Conservation (phyloP, 2,329 filamentous ascomycete species). For the Epichloe elymi region DNA sequence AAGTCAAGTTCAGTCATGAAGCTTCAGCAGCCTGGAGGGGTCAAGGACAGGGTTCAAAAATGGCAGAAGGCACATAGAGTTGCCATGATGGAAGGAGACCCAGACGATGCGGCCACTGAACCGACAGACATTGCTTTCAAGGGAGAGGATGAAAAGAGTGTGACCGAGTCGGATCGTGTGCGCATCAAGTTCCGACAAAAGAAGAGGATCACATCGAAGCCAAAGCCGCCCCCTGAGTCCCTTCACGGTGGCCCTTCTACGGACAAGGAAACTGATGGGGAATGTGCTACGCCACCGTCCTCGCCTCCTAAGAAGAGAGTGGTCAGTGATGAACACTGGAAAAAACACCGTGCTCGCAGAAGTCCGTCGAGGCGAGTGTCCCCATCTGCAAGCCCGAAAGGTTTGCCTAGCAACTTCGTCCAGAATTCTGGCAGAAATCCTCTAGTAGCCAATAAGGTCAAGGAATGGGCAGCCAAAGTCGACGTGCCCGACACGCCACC, state of each 20-base stretch:
- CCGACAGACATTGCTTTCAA: slow-evolving; percentile 49
- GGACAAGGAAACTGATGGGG: slow-evolving; percentile 10
- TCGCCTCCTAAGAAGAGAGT: slow-evolving; percentile 77
- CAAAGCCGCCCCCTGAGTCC: slow-evolving; percentile 12
- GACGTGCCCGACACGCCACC: slow-evolving; percentile 32
- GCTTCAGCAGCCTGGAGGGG: slow-evolving; percentile 50
- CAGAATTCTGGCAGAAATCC: slow-evolving; percentile 40
- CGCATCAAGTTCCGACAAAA: slow-evolving; percentile 42
- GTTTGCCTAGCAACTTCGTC: slow-evolving; percentile 45
- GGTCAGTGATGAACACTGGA: slow-evolving; percentile 87
- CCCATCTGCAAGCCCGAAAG: slow-evolving; percentile 16
- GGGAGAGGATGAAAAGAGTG: slow-evolving; percentile 42
- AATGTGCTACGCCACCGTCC: slow-evolving; percentile 18
- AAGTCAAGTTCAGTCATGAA: slow-evolving; percentile 43
- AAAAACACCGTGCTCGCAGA: slow-evolving; percentile 43
- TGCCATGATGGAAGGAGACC: slow-evolving; percentile 40
- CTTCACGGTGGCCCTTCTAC: slow-evolving; percentile 14
- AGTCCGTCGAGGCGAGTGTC: slow-evolving; percentile 30
- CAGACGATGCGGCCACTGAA: slow-evolving; percentile 39
- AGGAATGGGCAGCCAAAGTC: slow-evolving; percentile 46
- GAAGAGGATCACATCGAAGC: slow-evolving; percentile 22
- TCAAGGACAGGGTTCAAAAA: slow-evolving; percentile 65
- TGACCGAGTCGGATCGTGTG: slow-evolving; percentile 47
- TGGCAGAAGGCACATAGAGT: slow-evolving; percentile 73
- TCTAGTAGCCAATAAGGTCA: slow-evolving; percentile 44